Evolutionary conservation across 345 rosid genomes (phyloP), one percentile per base, ranked within the genome.

Genomic region (Populus nigra): DNA sequence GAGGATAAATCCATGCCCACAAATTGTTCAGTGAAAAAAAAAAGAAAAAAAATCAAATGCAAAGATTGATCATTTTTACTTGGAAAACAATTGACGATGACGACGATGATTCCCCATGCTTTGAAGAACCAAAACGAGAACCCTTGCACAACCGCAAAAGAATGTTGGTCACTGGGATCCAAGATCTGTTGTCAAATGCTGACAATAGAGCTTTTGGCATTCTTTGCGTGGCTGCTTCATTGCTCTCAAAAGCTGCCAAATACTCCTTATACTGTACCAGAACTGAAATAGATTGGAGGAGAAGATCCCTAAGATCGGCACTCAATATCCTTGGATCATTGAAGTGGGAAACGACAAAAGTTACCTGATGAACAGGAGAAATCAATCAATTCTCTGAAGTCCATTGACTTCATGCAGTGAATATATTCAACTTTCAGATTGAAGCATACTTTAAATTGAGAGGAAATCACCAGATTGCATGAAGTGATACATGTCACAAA

Each of bases 161-260:
- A 82, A 93, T 96, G 78, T 90, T 96, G 36, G 98, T 96, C 68
- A 93, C 93, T 11, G 97, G 93, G 73, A 92, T 91, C 99, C 99
- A 96, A 72, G 91, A 92, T 82, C 98, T 86, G 86, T 93, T 96
- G 81, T 96, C 99, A 87, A 96, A 96, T 70, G 99, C 92, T 59
- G 94, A 86, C 69, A 96, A 73, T 77, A 96, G 85, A 20, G 94
- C 90, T 74, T 87, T 88, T 22, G 98, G 96, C 91, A 96, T 84
- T 84, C 79, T 90, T 49, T 78, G 89, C 16, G 86, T 91, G 74
- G 98, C 99, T 9, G 91, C 94, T 82, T 88, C 92, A 78, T 96
- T 96, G 89, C 78, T 85, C 88, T 93, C 98, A 76, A 96, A 96
- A 77, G 91, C 91, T 65, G 85, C 91, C 85, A 96, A 78, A 85